Conservation (phyloP, 1,284 basidiomycete species). For the Leccinum cinnamomeum region DNA sequence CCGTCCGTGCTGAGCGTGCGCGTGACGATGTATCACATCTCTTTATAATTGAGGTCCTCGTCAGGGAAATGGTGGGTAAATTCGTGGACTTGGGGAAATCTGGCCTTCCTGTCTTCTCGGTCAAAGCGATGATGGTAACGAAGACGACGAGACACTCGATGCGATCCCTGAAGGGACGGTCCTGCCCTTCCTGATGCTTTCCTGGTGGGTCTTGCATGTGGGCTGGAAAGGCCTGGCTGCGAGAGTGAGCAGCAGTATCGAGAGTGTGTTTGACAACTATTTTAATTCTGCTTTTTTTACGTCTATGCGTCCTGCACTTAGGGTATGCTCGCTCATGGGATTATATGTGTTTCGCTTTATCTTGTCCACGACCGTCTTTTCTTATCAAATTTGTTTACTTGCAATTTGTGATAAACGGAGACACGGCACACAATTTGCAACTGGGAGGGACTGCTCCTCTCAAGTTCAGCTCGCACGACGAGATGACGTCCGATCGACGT, state of each 20-base stretch:
- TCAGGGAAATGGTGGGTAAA: too few relatives aligned
- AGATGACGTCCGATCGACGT: too few relatives aligned
- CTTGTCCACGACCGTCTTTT: neutral
- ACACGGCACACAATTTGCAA: too few relatives aligned
- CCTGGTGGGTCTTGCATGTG: constrained; percentile 89
- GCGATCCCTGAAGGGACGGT: constrained; percentile 62
- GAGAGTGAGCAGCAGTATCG: constrained; percentile 21
- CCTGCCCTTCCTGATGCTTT: constrained; percentile 78
- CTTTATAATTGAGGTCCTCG: too few relatives aligned
- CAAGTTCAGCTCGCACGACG: too few relatives aligned
- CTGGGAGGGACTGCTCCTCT: too few relatives aligned
- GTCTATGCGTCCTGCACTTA: neutral
- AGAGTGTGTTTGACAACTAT: constrained; percentile 66
- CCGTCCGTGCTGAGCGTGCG: too few relatives aligned
- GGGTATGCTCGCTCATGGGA: neutral
- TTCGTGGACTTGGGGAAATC: too few relatives aligned
- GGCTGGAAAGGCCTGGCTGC: constrained; percentile 82
- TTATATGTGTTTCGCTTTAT: neutral
- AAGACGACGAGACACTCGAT: constrained; percentile 11
- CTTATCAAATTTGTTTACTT: neutral
- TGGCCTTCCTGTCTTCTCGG: too few relatives aligned
- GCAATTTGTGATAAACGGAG: too few relatives aligned
- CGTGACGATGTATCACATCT: too few relatives aligned
- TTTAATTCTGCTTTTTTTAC: constrained; percentile 27
- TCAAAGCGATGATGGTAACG: too few relatives aligned